phyloP scores from a whole-genome alignment of 805 yeast species.

The Kodamaea jinghongensis region DNA sequence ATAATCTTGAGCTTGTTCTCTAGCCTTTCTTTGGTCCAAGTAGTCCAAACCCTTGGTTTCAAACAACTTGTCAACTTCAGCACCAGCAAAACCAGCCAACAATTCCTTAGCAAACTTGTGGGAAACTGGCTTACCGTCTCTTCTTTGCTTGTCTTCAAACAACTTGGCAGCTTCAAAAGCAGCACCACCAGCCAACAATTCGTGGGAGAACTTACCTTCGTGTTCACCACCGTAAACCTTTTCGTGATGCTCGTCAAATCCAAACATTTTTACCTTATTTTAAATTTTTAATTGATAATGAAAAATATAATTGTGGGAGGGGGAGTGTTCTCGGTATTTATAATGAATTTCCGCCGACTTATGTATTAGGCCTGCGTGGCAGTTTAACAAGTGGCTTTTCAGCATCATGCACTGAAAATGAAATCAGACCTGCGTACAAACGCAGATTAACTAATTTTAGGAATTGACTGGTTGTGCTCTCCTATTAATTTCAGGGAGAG shows the following conservation, averaged over 20 bases:
- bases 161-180: slow-evolving; percentile 31
- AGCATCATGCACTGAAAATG: too few relatives aligned
- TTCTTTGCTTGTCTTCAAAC: slow-evolving; percentile 31
- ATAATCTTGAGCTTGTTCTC: slow-evolving; percentile 21
- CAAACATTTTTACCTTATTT: slow-evolving; percentile 23
- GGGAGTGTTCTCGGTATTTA: slow-evolving; percentile 1
- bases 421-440: too few relatives aligned
- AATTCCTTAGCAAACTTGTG: slow-evolving; percentile 30
- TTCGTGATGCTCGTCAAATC: slow-evolving; percentile 27
- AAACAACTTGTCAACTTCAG: slow-evolving; percentile 32
- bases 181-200: slow-evolving; percentile 32
- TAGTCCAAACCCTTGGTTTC: slow-evolving; percentile 34
- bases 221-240: slow-evolving; percentile 28
- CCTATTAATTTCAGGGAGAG: too few relatives aligned
- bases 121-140: slow-evolving; percentile 31
- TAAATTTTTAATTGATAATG: neutral
- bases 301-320: neutral
- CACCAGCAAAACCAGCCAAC: slow-evolving; percentile 30
- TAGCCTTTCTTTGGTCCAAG: slow-evolving; percentile 27
- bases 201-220: slow-evolving; percentile 31
- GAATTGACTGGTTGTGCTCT: too few relatives aligned
- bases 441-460: too few relatives aligned
- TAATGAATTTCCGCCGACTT: neutral
- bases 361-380: too few relatives aligned
- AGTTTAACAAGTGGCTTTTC: too few relatives aligned